Base-by-base conservation (phyloP, 1,284 basidiomycete genomes). In the Phaffia rhodozyma region DNA sequence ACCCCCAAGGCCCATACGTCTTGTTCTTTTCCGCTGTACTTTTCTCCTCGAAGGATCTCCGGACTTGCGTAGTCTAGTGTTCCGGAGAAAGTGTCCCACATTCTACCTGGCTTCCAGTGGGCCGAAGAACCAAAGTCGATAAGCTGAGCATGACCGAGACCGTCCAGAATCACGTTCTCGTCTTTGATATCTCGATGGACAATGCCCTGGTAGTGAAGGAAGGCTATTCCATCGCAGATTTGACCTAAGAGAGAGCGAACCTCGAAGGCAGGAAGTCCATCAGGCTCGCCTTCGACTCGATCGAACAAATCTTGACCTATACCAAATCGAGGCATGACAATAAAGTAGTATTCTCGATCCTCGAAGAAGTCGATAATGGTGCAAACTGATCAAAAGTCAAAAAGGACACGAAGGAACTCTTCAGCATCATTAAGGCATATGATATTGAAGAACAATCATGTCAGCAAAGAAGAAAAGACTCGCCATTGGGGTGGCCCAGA, bases 1-100 rank as follows among this genome's bases (percentile, higher is more conserved):
- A 97, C 92, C n/a, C 94, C 94, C 65, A 96, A 87, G 0, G 94
- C 94, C 94, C 94, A 98, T 0, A 98, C 86, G 70, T 98, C 94
- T 76, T 97, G 93, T 73, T 94, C 91, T 74, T 93, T 94, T 52
- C 94, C 94, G 62, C 86, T 82, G 74, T 98, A 98, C 66, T 89
- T 84, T 72, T 96, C 91, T 13, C 94, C 94, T 25, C 90, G 85
- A 58, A 98, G 77, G 66, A 98, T 97, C 76, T 98, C 94, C 49
- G 96, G 94, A 1, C 90, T 91, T 34, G 94, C 96, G 53, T 52
- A 98, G 75, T 93, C 90, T 70, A 93, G 78, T n/a, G 91, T 93
- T 65, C 69, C 78, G 70, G 75, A 70, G 76, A 97, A 97, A 25
- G 92, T 94, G 74, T 97, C 93, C 87, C 92, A 97, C 59, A 91